Evolutionary conservation across 352 stramenopile genomes (phyloP).

Genomic region (Globisporangium solare): DNA sequence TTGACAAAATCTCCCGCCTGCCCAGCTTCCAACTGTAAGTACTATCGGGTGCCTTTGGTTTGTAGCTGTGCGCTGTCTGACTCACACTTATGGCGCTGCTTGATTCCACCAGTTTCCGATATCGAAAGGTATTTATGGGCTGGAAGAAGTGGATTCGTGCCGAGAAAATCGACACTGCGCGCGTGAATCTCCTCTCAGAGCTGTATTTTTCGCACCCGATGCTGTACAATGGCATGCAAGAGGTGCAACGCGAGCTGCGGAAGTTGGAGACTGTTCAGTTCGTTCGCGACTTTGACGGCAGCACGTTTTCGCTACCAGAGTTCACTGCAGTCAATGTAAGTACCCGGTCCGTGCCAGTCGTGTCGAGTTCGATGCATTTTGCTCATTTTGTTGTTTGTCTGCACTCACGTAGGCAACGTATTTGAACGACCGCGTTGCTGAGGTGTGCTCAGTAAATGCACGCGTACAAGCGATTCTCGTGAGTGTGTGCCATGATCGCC

Average conservation of each 20-base stretch:
- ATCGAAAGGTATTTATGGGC: constrained; percentile 52
- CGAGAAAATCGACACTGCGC: constrained; percentile 36
- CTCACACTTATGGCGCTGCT: background rate
- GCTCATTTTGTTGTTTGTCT: background rate
- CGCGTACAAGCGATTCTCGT: constrained; percentile 35
- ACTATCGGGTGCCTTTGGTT: no score
- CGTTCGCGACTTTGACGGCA: constrained; percentile 44
- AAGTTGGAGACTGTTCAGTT: constrained; percentile 28
- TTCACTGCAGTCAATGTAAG: constrained; percentile 40
- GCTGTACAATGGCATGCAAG: constrained; percentile 29
- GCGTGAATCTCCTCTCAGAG: constrained; percentile 31
- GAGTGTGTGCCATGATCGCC: constrained; percentile 27
- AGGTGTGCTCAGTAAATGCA: constrained; percentile 26
- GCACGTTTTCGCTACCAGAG: constrained; percentile 21
- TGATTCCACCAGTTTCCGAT: constrained; percentile 41
- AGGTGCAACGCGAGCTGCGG: constrained; percentile 24
- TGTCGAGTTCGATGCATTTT: no score
- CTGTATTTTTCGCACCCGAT: constrained; percentile 49
- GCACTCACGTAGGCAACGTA: constrained; percentile 8
- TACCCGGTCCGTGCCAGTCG: no score
- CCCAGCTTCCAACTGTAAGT: constrained; percentile 53
- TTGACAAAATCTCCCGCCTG: constrained; percentile 28
- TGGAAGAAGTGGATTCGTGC: constrained; percentile 54
- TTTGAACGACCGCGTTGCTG: constrained; percentile 12
- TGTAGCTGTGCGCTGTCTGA: background rate